These are phyloP conservation scores for Cutaneotrichosporon daszewskae DNA, from an alignment of 1,284 basidiomycete genomes.

Conservation along the genomic window DNA sequence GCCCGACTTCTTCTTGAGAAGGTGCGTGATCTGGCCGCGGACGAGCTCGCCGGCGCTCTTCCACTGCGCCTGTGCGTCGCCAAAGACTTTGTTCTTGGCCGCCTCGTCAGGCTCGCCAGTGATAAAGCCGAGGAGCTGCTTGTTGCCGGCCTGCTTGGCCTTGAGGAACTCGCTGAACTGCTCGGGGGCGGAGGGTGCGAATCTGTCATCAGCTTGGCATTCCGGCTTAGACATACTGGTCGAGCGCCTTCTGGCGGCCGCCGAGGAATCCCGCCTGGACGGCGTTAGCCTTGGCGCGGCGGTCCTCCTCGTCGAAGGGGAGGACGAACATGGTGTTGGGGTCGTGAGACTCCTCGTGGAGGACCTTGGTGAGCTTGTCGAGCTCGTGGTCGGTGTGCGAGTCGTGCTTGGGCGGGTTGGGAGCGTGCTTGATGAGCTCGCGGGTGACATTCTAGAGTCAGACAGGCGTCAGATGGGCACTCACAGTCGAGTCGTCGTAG, in stretches of 20 bases:
- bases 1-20: slow-evolving; percentile 30
- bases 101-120: slow-evolving; percentile 24
- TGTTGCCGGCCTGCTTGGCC: slow-evolving; percentile 53
- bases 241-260: slow-evolving; percentile 49
- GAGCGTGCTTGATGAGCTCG: slow-evolving; percentile 53
- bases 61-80: slow-evolving; percentile 33
- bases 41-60: slow-evolving; percentile 33
- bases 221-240: too few relatives aligned
- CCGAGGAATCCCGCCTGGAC: slow-evolving; percentile 49
- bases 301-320: slow-evolving; percentile 55
- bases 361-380: slow-evolving; percentile 34
- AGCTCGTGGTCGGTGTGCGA: slow-evolving; percentile 31
- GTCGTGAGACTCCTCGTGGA: slow-evolving; percentile 57
- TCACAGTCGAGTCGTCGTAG: slow-evolving; percentile 1
- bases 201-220: slow-evolving; percentile 1
- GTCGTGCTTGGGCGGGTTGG: slow-evolving; percentile 38
- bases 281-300: slow-evolving; percentile 49
- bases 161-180: slow-evolving; percentile 55
- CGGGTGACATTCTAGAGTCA: slow-evolving; percentile 48
- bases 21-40: slow-evolving; percentile 35
- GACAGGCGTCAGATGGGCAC: too few relatives aligned
- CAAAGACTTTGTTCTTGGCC: slow-evolving; percentile 19
- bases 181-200: slow-evolving; percentile 49
- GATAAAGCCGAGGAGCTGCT: slow-evolving; percentile 48
- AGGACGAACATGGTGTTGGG: slow-evolving; percentile 55